Base-by-base conservation (phyloP, 495 filamentous ascomycete genomes). In the Hyphodiscus hymeniophilus region DNA sequence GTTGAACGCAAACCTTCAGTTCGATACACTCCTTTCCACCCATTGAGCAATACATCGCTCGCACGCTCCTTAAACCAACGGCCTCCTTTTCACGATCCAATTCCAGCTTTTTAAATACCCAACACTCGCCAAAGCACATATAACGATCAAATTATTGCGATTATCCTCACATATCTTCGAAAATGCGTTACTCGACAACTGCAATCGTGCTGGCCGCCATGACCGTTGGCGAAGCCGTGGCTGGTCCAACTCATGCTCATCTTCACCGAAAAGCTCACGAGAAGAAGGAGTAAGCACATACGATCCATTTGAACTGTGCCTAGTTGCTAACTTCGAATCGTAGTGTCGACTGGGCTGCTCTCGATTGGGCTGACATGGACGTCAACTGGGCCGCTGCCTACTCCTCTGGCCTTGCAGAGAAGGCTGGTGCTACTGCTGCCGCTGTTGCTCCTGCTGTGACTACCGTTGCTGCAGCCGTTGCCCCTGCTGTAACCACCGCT, bases 361-460 rank as follows among this genome's bases (percentile, higher is more conserved):
- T 59, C 35, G 33, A 59, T 35, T 59, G 52, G 52, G n/a, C 50
- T 28, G 30, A 45, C n/a, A 38, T 59, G 48, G 56, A 50, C 11
- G 53, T 59, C 40, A 46, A 59, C 46, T 59, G 56, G 56, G 7
- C 42, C 3, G 50, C 56, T 41, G 56, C 56, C 7, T 59, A 36
- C 12, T 34, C 20, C 12, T 46, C 42, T 26, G 56, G 52, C 21
- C 56, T 52, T 35, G 10, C 39, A 1, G 30, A 31, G 10, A 33
- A 39, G 7, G 47, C 43, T 11, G 13, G 34, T 12, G 35, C 51
- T 32, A 0, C 43, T 31, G 31, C 35, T 13, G 11, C 24, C 8
- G 21, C 38, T 20, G 16, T 44, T 26, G 12, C 44, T 13, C 18
- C 49, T 18, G 31, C 35, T 13, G 11, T 18, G 3, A 17, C 38